Base-by-base conservation (phyloP, 1,139 yeast species). In the Yamadazyma epiphylla region DNA sequence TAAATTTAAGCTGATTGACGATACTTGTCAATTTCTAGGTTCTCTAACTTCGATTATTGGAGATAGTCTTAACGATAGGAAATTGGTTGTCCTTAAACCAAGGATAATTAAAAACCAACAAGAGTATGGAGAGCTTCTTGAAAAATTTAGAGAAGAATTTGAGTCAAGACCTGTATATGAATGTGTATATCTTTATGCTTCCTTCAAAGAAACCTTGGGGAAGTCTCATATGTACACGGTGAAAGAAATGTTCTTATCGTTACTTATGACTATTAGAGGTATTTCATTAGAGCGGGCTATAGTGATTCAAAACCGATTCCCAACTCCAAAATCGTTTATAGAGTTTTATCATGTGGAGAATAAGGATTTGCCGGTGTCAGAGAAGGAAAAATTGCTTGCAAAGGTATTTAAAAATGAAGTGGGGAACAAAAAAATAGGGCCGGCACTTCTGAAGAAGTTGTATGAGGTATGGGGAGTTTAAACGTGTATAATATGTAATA, bases 211-310 rank as follows among this genome's bases (percentile, higher is more conserved):
- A 5, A 70, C 82, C 28, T 59, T 91, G 57, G 76, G 81, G 3
- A 94, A 94, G 49, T 68, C 84, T 2, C 76, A 76, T 13, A 64
- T 80, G 65, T 65, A 74, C 49, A 83, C 95, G 0, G 77, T 88
- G 0, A 77, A 77, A 27, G 96, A 91, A 42, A 60, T 87, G 45
- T 91, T 77, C 45, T 61, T 88, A 3, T 64, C 75, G 27, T 79
- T 87, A 81, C 65, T 94, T 15, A 77, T 88, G 83, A 70, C 89
- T 1, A 70, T 83, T 2, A 70, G 75, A 36, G 98, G 98, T 0
- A 67, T 91, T 1, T 77, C 95, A 0, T 59, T 87, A 25, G 96
- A 89, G 39, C 86, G 84, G 51, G 98, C 98, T 0, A 52, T 78
- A 8, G 76, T 77, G 4, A 77, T 94, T 6, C 97, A 89, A 53